Evolutionary conservation across 1,284 basidiomycete species (phyloP), one percentile per base, ranked within the genome.

Genomic region (Farysia itapuensis): DNA sequence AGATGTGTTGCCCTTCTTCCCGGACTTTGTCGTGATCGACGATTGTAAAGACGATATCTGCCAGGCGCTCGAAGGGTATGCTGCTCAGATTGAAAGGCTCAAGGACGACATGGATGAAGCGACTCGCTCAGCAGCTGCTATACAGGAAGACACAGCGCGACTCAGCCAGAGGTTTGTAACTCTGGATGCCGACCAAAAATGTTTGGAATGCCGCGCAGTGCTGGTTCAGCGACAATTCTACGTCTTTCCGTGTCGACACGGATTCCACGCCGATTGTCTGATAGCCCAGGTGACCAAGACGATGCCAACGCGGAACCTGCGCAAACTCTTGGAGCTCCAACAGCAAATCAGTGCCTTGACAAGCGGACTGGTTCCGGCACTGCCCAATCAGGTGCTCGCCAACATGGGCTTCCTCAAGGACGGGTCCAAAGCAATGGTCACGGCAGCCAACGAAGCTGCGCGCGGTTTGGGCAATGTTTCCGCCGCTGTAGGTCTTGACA

Each of bases 21-120:
- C 95, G 2, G 94, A 98, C 79, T 99, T 99, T 78, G 91, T 94
- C 12, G 90, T 98, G 58, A 97, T 99, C 67, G 95, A 98, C 77
- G 93, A 97, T 75, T 98, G 98, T 83, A 98, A 98, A 78, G 89
- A 94, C 67, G 93, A 98, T 79, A 98, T 98, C 64, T 95, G 94
- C 59, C 86, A 86, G 47, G 95, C 95, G 0, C 81, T 99, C 51
- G 95, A 98, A 77, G 87, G 88, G 4, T 98, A 98, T 75, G 90
- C 90, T 26, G 83, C 86, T 7, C 88, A 91, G 66, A 98, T 98
- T 46, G 91, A 94, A 58, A 80, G 81, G 32, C 82, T 99, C 54
- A 95, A 94, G 78, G 83, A 80, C 35, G 94, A 97, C 70, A 98
- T 99, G 95, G 89, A 94, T 70, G 90, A 94, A 44, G 90, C 93